Evolutionary conservation across 768 basidiomycete genomes (phyloP).

Genomic region (Rhizopogon vesiculosus): DNA sequence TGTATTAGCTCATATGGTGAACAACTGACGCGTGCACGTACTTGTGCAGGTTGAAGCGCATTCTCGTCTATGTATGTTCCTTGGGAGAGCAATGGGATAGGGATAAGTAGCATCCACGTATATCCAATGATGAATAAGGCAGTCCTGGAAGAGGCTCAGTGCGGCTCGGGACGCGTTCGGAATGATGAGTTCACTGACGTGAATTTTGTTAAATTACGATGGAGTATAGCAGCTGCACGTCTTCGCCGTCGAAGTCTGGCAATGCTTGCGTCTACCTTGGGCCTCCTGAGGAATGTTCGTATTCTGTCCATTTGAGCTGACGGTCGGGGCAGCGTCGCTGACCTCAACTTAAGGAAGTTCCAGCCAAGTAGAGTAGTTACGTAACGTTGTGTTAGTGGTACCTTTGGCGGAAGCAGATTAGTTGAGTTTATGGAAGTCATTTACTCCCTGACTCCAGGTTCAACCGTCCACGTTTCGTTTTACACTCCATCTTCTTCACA

Average conservation of each 20-base stretch:
- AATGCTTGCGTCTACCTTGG: slow-evolving; percentile 26
- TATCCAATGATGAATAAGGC: slow-evolving; percentile 62
- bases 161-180: slow-evolving; percentile 1
- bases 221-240: slow-evolving; percentile 28
- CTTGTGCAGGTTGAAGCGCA: slow-evolving; percentile 90
- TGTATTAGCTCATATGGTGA: background rate
- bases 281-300: slow-evolving; percentile 10
- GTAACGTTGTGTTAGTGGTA: background rate
- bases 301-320: slow-evolving; percentile 20
- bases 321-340: too few relatives aligned
- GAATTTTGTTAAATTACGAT: slow-evolving; percentile 26
- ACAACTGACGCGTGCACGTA: slow-evolving; percentile 26
- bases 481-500: background rate
- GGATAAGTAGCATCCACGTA: slow-evolving; percentile 81
- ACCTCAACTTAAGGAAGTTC: too few relatives aligned
- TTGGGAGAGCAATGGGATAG: slow-evolving; percentile 58
- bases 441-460: background rate
- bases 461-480: background rate
- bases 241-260: slow-evolving; percentile 44
- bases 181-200: slow-evolving; percentile 16
- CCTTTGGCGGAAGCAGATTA: background rate
- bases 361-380: background rate
- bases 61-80: slow-evolving; percentile 91
- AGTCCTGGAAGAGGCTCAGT: slow-evolving; percentile 34
- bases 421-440: background rate